A percentile compares a stretch with the other conserved stretches of the same genome.
Evolutionary conservation across 1,139 yeast species (phyloP).

Genomic region (Eremothecium gossypii): DNA sequence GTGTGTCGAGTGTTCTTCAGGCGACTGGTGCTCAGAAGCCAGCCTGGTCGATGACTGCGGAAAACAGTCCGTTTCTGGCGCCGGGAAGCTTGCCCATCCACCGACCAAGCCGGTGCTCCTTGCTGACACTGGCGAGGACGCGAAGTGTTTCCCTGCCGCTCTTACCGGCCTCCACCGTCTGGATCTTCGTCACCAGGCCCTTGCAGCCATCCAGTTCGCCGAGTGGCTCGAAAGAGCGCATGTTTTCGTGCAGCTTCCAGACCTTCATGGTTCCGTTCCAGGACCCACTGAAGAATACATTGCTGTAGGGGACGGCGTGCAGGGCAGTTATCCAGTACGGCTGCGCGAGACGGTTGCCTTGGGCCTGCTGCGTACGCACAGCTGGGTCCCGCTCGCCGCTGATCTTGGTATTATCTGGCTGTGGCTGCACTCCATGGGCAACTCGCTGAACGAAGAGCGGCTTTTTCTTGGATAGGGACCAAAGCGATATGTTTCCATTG

Average conservation of each 20-base stretch:
- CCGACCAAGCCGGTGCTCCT: constrained; percentile 83
- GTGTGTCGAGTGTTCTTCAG: neutral
- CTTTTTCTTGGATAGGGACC: constrained; percentile 88
- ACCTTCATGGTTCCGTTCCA: constrained; percentile 67
- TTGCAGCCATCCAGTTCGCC: constrained; percentile 50
- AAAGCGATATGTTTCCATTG: constrained; percentile 76
- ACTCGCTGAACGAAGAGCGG: constrained; percentile 59
- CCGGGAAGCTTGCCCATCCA: constrained; percentile 47
- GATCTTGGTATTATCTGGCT: constrained; percentile 39
- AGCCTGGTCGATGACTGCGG: constrained; percentile 35
- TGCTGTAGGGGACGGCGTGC: constrained; percentile 81
- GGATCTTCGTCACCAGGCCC: constrained; percentile 67
- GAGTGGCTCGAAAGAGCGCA: constrained; percentile 49
- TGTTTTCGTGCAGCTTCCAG: constrained; percentile 65
- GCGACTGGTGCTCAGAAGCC: constrained; percentile 4
- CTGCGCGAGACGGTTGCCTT: constrained; percentile 40
- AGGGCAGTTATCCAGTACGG: constrained; percentile 85
- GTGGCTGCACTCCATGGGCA: constrained; percentile 71
- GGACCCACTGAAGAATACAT: constrained; percentile 80
- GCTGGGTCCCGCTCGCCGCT: constrained; percentile 55
- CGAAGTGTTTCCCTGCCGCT: constrained; percentile 42
- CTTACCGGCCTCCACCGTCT: constrained; percentile 49
- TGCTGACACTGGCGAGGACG: constrained; percentile 60
- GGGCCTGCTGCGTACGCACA: constrained; percentile 43
- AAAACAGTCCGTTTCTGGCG: constrained; percentile 43